Evolutionary conservation across 1,139 yeast genomes (phyloP), one percentile per base, ranked within the genome.

Genomic region (Pichia norvegensis): DNA sequence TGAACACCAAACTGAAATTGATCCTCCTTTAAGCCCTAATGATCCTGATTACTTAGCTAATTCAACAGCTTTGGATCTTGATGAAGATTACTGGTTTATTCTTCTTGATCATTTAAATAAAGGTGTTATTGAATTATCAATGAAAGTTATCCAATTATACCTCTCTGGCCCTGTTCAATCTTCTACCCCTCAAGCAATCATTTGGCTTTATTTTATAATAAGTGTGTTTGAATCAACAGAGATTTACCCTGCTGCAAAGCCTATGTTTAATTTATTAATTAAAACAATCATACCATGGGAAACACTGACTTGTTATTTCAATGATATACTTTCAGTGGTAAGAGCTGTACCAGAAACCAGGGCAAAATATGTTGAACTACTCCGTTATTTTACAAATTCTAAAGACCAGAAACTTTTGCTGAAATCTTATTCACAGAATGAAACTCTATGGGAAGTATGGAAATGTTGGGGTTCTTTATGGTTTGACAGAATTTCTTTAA

Each of bases 391-490:
- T 22, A 20, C 20, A 14, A 43, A 43, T 10, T 29, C 44, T 14
- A 43, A 47, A 17, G 40, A 44, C 14, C 35, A 43, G 1, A 31
- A 38, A 31, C 29, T 17, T 16, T 39, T 54, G 3, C 57, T 78
- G 17, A 55, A 61, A 5, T 59, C 67, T 51, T 80, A 78, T 58
- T 70, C 76, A 49, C 68, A 72, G 37, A 70, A 77, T 58, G 92
- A 83, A 61, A 74, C 69, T 41, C 66, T 84, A 44, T 78, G 85
- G 36, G 94, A 84, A 63, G 85, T 80, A 27, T 83, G 90, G 88
- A 80, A 80, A 59, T 80, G 88, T 58, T 83, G 92, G 88, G 94
- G 94, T 2, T 78, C 88, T 0, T 64, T 84, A 38, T 84, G 92
- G 90, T 84, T 78, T 64, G 90, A 84, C 61, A 69, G 70, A 39